phyloP scores from a whole-genome alignment of 306 rosid species.

The Quercus alba region DNA sequence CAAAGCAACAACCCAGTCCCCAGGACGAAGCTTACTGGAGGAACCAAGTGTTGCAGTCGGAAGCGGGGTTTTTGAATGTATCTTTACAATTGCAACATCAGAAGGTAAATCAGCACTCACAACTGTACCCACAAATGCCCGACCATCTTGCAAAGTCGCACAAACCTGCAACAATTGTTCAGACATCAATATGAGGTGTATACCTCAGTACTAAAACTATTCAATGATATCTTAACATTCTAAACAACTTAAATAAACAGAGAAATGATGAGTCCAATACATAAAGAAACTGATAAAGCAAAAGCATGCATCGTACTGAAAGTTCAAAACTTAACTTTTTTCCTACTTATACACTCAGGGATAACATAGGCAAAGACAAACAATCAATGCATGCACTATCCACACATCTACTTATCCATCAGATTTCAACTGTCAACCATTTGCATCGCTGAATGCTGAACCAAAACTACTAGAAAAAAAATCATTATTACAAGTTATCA shows the following conservation, averaged over 20 bases:
- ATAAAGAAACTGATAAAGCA: not conserved
- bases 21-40: slow-evolving; percentile 79
- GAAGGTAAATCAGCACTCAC: slow-evolving; percentile 79
- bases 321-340: not conserved
- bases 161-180: slow-evolving; percentile 49
- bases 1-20: slow-evolving; percentile 87
- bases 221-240: not conserved
- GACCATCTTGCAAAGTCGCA: slow-evolving; percentile 88
- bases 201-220: not conserved
- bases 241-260: not conserved
- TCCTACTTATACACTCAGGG: not conserved
- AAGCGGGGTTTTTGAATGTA: slow-evolving; percentile 72
- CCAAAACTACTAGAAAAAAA: not conserved
- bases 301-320: not conserved
- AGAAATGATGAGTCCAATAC: not conserved
- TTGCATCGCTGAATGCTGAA: slow-evolving; percentile 1
- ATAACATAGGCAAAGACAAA: not conserved
- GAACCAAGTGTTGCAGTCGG: slow-evolving; percentile 82
- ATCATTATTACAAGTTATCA: not conserved
- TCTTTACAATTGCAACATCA: slow-evolving; percentile 83
- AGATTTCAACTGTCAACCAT: not conserved
- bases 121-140: slow-evolving; percentile 77
- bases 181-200: slow-evolving; percentile 5
- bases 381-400: not conserved
- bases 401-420: not conserved